These are phyloP conservation scores for Caryopteris hybrid DNA, from an alignment of 305 asterid species.

Conservation along the genomic window DNA sequence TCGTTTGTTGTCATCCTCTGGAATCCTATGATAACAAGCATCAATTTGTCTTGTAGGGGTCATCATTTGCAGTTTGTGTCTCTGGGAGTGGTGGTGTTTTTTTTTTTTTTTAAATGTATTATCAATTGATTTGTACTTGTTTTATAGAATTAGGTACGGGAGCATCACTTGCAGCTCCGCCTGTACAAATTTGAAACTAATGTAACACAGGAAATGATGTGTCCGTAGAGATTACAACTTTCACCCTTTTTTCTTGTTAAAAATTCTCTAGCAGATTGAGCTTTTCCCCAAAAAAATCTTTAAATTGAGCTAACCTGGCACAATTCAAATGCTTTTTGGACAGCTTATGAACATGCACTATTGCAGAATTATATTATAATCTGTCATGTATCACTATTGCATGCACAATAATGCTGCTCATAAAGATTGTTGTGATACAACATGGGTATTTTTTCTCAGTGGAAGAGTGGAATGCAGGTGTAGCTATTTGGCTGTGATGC, in stretches of 20 bases:
- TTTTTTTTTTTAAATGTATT: neutral
- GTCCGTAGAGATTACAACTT: neutral
- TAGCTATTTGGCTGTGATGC: neutral
- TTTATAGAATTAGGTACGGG: neutral
- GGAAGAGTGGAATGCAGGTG: neutral
- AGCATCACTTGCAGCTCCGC: neutral
- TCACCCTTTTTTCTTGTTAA: neutral
- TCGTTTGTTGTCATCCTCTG: neutral
- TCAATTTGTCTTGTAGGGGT: neutral
- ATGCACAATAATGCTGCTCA: neutral
- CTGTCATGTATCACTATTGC: neutral
- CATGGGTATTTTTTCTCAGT: neutral
- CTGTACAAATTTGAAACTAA: neutral
- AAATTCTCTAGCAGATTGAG: neutral
- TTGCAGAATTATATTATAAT: neutral
- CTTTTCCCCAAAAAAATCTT: neutral
- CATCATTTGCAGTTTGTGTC: neutral
- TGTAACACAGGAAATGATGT: neutral
- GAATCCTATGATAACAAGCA: constrained; percentile 1
- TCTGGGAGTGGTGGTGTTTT: neutral
- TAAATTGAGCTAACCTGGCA: neutral
- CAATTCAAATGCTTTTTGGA: neutral
- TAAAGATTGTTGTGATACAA: neutral
- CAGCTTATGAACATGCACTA: no score
- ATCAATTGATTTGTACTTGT: neutral